Percentiles rank a stretch among this genome's conserved stretches.
Conservation (phyloP, 805 yeast species). For the Clavispora carvajalis region DNA sequence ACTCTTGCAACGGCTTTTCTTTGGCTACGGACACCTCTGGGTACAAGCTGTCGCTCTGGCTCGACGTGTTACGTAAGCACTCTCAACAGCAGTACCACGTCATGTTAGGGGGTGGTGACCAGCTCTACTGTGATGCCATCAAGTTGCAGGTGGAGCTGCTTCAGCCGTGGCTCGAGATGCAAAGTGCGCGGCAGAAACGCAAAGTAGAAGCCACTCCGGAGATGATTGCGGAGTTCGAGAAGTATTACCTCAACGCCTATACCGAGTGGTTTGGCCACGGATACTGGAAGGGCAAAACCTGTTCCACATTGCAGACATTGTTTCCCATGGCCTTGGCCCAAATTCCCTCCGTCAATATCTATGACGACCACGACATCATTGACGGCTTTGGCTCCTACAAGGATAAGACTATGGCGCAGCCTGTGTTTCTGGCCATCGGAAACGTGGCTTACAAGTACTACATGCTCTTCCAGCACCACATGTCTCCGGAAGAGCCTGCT, state of each 20-base stretch:
- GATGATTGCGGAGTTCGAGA: constrained; percentile 49
- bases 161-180: constrained; percentile 58
- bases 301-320: constrained; percentile 59
- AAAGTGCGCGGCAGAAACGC: constrained; percentile 41
- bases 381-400: constrained; percentile 93
- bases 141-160: constrained; percentile 52
- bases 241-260: constrained; percentile 70
- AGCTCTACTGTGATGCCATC: constrained; percentile 81
- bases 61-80: constrained; percentile 73
- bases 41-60: constrained; percentile 80
- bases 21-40: constrained; percentile 57
- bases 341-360: constrained; percentile 82
- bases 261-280: constrained; percentile 89
- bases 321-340: constrained; percentile 74
- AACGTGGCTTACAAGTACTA: constrained; percentile 77
- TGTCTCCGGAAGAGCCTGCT: constrained; percentile 40
- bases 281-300: constrained; percentile 66
- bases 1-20: constrained; percentile 90
- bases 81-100: constrained; percentile 65
- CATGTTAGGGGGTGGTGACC: constrained; percentile 98
- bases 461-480: constrained; percentile 87
- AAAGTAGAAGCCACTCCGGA: constrained; percentile 39
- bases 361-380: constrained; percentile 93
- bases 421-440: constrained; percentile 69
- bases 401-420: constrained; percentile 66